Base-by-base conservation (phyloP, 495 filamentous ascomycete genomes). In the Trichoderma orchidacearum region DNA sequence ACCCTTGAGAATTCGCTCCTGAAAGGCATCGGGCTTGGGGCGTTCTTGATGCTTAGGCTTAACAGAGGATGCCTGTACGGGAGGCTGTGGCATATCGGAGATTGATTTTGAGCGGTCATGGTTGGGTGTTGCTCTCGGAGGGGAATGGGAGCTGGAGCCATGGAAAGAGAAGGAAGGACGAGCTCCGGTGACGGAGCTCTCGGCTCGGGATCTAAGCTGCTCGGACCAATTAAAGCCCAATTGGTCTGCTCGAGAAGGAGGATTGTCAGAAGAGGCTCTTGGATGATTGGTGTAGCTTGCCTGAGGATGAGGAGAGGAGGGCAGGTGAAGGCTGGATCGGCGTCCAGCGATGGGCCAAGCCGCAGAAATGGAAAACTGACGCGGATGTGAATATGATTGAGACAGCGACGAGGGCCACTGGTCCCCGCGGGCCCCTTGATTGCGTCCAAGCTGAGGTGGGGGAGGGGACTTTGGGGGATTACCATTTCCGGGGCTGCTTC, bases 1-100 rank as follows among this genome's bases (percentile, higher is more conserved):
- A 30, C 93, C 93, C 70, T 94, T 91, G 58, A 98, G 75, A 61
- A 98, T 96, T 59, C 95, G 82, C 77, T 98, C 93, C 70, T 95
- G 89, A 74, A 96, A 90, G 61, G 83, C 84, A 72, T 98, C 93
- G 13, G 90, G 89, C 66, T 88, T 85, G 56, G 76, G 80, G 58
- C 81, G 77, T 66, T 80, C 79, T 11, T 15, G 53, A 11, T 53
- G 51, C 51, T 53, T 30, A 3, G 74, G 73, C 41, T 74, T 71
- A 7, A 74, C 61, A 55, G 68, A 66, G 17, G 75, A 70, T 18
- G 73, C 66, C 63, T 75, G 70, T 53, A 67, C 68, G 13, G 82
- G 81, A 41, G 84, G 78, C 27, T 75, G 79, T 23, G 85, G 83
- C 67, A 89, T 82, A 61, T 88, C 84, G 57, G 80, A 82, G 32